Evolutionary conservation across 2,329 filamentous ascomycete genomes (phyloP).

Genomic region (Rhynchosporium graminicola): DNA sequence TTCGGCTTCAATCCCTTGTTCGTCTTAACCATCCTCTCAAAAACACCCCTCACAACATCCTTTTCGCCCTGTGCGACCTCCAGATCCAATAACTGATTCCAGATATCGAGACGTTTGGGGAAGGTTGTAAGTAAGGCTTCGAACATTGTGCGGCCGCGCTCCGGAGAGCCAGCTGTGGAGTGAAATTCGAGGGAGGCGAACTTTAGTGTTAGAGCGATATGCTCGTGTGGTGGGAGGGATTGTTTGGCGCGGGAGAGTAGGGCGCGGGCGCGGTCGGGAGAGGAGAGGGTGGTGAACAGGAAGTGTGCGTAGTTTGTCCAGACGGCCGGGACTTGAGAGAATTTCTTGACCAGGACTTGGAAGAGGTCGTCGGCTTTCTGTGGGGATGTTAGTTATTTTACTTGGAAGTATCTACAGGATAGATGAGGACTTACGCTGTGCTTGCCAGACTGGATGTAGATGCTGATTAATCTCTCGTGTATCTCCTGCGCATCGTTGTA

Average conservation of each 20-base stretch:
- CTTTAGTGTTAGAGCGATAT: slow-evolving; percentile 76
- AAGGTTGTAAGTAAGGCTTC: slow-evolving; percentile 82
- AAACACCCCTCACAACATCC: slow-evolving; percentile 71
- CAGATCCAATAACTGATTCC: slow-evolving; percentile 88
- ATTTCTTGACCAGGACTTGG: slow-evolving; percentile 84
- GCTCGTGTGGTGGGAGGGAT: slow-evolving; percentile 66
- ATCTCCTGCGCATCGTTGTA: slow-evolving; percentile 92
- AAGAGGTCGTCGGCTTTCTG: slow-evolving; percentile 89
- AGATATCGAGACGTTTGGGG: slow-evolving; percentile 88
- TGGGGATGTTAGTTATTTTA: slow-evolving; percentile 33
- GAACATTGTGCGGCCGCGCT: slow-evolving; percentile 92
- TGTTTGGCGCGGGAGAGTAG: slow-evolving; percentile 84
- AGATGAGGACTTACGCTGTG: slow-evolving; percentile 61
- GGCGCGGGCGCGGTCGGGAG: slow-evolving; percentile 72
- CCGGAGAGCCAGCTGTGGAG: slow-evolving; percentile 76
- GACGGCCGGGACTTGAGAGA: slow-evolving; percentile 73
- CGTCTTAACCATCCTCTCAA: slow-evolving; percentile 73
- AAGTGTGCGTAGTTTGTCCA: slow-evolving; percentile 97
- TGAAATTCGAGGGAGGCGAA: slow-evolving; percentile 93
- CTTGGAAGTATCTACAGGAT: not conserved
- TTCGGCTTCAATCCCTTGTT: slow-evolving; percentile 72
- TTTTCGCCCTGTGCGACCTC: slow-evolving; percentile 65
- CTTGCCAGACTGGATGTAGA: slow-evolving; percentile 92
- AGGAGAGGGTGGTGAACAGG: slow-evolving; percentile 71
- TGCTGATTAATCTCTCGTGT: slow-evolving; percentile 85